Evolutionary conservation across 1,139 yeast genomes (phyloP), one percentile per base, ranked within the genome.

Genomic region (Eremothecium coryli): DNA sequence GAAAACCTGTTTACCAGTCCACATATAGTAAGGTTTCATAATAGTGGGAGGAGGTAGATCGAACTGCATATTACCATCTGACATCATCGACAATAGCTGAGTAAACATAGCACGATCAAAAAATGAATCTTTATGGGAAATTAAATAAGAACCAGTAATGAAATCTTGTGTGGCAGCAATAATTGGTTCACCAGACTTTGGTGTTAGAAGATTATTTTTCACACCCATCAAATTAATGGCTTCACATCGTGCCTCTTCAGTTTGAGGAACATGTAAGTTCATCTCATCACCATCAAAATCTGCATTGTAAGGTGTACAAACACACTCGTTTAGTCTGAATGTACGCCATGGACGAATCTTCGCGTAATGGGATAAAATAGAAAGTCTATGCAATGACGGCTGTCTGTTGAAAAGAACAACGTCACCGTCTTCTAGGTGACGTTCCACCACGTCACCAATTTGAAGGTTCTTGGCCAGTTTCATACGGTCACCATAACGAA

Each of bases 271-370:
- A 56, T 93, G 99, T 56, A 93, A 68, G 60, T 93, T 93, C 99
- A 93, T 93, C 62, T 93, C 99, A 62, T 93, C 99, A 60, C 99
- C 99, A 61, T 93, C 99, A 56, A 93, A 93, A 72, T 93, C 99
- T 27, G 99, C 99, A 60, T 93, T 93, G 63, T 90, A 93, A 2
- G 98, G 98, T 0, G 98, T 90, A 67, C 99, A 93, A 11, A 90
- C 98, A 80, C 99, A 93, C 61, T 93, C 99, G 55, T 93, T 93
- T 49, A 93, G 71, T 48, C 99, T 70, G 65, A 93, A 84, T 1
- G 99, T 93, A 65, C 98, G 73, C 98, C 98, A 93, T 1, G 98
- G 98, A 49, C 95, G 73, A 49, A 93, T 78, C 54, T 85, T 88
- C 31, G 96, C 99, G 58, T 80, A 86, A 66, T 93, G 99, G 2